Base-by-base conservation (phyloP, 768 basidiomycete species). In the Lyophyllum decastes region DNA sequence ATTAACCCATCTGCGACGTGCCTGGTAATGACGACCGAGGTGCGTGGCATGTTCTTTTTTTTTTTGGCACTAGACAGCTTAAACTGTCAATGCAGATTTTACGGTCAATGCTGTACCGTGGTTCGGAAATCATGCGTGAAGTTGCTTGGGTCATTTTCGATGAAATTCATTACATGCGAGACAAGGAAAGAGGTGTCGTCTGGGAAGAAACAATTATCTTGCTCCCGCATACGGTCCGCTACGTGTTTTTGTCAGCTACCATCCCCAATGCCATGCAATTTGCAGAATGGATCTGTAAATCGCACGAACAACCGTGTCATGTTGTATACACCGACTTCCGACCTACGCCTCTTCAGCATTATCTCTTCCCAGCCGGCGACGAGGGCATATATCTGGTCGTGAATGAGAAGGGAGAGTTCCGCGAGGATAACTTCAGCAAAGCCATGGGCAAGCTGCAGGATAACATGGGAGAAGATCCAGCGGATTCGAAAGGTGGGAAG, bases 71-170 rank as follows among this genome's bases (percentile, higher is more conserved):
- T 9, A 2, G n/a, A 22, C 11, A 1, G n/a, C 35, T 56, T 53
- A 12, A 64, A 26, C 17, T 30, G 7, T 17, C 1, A n/a, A 19
- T 19, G 24, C 61, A 98, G 95, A 98, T 99, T 87, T 72, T 99
- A 50, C 88, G 97, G 19, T 98, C 95, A 4, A 99, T 99, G 96
- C 78, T 99, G 25, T 99, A 99, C 69, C 89, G 97, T 53, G 97
- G 97, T 38, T 98, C 95, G 2, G 97, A 99, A 76, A 90, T 99
- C 64, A 95, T 98, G 91, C 92, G 97, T 55, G 97, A 99, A 78
- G 96, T 99, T n/a, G 95, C 95, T 1, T 99, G 97, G 97, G 96
- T 98, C 55, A 86, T 99, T 62, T 99, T 98, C 72, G 97, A 99
- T 70, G 97, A 99, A 76, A 97, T 99, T 60, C 97, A 99, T 70